A percentile compares a stretch with the other conserved stretches of the same genome.
Conservation (phyloP, 2,329 filamentous ascomycete species). For the Aureobasidium vineae region DNA sequence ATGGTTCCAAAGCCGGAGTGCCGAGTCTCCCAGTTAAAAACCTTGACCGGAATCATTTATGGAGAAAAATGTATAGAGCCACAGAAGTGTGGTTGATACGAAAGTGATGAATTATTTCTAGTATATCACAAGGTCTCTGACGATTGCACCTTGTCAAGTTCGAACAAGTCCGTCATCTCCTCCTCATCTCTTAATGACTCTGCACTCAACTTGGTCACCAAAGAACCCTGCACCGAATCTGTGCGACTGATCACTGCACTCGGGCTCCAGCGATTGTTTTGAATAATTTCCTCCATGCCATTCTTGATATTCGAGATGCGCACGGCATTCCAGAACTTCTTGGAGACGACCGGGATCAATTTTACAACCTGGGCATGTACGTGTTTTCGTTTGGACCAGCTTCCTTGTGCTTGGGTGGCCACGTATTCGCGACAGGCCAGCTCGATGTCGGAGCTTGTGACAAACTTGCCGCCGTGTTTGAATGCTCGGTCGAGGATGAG, state of each 20-base stretch:
- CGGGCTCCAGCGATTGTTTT: neutral
- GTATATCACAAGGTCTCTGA: neutral
- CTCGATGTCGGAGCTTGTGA: neutral
- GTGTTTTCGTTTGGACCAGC: neutral
- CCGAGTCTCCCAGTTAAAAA: too few species aligned
- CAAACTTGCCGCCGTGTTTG: neutral
- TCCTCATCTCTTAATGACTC: neutral
- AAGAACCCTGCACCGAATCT: neutral
- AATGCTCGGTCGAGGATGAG: neutral
- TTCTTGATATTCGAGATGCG: neutral
- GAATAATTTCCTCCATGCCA: neutral
- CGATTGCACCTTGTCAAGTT: neutral
- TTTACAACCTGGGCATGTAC: neutral
- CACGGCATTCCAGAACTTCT: neutral
- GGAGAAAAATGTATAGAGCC: too few species aligned
- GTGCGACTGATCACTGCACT: neutral
- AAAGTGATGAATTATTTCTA: too few species aligned
- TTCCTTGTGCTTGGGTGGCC: neutral
- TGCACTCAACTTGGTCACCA: neutral
- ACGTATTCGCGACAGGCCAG: neutral
- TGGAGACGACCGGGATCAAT: neutral
- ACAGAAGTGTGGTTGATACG: too few species aligned
- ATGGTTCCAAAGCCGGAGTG: too few species aligned
- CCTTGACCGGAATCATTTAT: too few species aligned
- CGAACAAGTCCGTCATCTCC: neutral